Evolutionary conservation across 23 red algal species (phyloP).

Genomic region (Gracilaria caudata): DNA sequence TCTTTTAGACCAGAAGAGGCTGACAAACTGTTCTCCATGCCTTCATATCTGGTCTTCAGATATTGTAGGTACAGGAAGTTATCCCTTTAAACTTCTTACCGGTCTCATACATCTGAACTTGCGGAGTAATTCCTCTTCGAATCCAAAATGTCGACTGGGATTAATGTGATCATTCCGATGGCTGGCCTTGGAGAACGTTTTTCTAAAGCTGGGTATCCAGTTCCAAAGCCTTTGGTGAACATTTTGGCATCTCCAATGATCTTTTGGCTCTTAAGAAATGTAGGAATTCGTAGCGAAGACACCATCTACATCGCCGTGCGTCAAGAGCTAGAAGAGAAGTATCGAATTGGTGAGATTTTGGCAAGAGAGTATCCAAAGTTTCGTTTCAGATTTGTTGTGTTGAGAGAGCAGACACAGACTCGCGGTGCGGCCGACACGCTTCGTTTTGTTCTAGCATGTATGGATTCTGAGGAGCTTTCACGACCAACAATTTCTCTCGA

Average conservation of each 20-base stretch:
- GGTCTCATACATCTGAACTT: not conserved
- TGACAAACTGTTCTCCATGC: not conserved
- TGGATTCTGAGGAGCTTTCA: constrained; percentile 19
- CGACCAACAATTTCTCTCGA: constrained; percentile 47
- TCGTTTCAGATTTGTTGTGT: constrained; percentile 1
- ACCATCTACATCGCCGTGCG: constrained; percentile 44
- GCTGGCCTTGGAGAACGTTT: constrained; percentile 47
- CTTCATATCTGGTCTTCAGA: not conserved
- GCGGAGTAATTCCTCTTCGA: not conserved
- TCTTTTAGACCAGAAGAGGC: not conserved
- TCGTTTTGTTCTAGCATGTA: constrained; percentile 13
- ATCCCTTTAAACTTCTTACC: not conserved
- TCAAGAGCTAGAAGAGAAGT: constrained; percentile 32
- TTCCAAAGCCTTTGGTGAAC: constrained; percentile 49
- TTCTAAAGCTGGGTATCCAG: constrained; percentile 22
- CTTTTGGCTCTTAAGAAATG: constrained; percentile 32
- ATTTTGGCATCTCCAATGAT: constrained; percentile 52
- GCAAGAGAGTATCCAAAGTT: constrained; percentile 25
- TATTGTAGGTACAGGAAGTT: not conserved
- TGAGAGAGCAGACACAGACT: constrained; percentile 27
- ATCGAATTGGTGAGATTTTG: constrained; percentile 17
- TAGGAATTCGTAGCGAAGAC: constrained; percentile 19
- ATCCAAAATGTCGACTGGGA: constrained; percentile 5
- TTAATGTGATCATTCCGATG: constrained; percentile 66
- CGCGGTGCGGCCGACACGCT: constrained; percentile 57